phyloP scores from a whole-genome alignment of 2,329 filamentous ascomycete genomes.

The Gnomoniopsis smithogilvyi region DNA sequence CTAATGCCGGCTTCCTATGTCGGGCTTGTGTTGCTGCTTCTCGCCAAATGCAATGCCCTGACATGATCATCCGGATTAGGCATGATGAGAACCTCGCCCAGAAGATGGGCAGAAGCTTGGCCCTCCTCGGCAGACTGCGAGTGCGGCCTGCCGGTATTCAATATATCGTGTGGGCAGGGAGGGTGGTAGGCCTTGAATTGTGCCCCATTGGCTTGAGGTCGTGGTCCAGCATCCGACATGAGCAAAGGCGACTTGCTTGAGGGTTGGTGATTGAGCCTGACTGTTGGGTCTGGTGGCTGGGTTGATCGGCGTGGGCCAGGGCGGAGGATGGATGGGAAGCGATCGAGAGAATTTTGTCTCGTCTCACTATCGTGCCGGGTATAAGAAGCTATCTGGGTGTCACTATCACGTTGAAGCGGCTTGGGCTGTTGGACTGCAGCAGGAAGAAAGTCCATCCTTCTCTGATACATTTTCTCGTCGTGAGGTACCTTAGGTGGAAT shows the following conservation, averaged over 20 bases:
- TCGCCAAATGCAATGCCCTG: not conserved
- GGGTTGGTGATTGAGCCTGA: not conserved
- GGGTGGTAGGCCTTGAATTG: not conserved
- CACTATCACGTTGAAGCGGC: not conserved
- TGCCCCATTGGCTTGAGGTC: not conserved
- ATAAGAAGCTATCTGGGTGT: not conserved
- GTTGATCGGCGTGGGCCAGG: slow-evolving; percentile 15
- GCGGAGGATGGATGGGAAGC: slow-evolving; percentile 8
- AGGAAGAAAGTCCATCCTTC: not conserved
- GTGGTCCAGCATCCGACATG: not conserved
- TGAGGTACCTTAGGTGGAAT: too few relatives aligned
- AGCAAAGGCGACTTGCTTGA: not conserved
- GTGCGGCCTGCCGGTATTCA: too few relatives aligned
- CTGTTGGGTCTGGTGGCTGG: not conserved
- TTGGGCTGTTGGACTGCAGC: not conserved
- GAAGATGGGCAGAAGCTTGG: not conserved
- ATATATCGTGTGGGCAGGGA: too few relatives aligned
- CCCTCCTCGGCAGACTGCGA: not conserved
- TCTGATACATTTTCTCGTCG: not conserved
- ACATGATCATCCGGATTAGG: not conserved
- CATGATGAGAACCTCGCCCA: not conserved
- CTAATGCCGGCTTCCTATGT: too few relatives aligned
- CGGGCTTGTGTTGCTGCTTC: not conserved
- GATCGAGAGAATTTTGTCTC: not conserved
- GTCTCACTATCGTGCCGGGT: not conserved